A percentile compares a stretch with the other conserved stretches of the same genome.
Evolutionary conservation across 805 yeast species (phyloP).

Genomic region (Ogataea haglerorum): DNA sequence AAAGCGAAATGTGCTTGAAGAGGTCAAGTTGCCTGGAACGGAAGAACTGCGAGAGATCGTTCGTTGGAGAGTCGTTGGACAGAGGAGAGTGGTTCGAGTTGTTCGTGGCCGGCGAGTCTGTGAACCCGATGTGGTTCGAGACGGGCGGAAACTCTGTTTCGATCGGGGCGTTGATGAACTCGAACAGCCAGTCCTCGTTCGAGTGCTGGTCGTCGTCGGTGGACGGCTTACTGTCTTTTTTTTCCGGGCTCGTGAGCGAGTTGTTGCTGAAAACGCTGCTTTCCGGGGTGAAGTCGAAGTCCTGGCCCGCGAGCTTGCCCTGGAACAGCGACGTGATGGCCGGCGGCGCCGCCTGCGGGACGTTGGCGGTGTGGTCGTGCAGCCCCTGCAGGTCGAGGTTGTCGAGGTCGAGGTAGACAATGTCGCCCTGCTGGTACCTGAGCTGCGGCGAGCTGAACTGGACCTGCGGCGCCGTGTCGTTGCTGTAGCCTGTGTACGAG

Average conservation of each 20-base stretch:
- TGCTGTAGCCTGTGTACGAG: conserved; percentile 48
- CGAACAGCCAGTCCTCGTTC: conserved; percentile 61
- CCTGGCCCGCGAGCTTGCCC: conserved; percentile 5
- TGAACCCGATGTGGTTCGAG: conserved; percentile 60
- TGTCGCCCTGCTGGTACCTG: conserved; percentile 29
- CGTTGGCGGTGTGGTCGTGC: conserved; percentile 16
- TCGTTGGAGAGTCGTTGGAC: conserved; percentile 29
- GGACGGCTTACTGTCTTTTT: conserved; percentile 8
- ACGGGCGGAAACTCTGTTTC: conserved; percentile 53
- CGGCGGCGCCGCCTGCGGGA: conserved; percentile 8
- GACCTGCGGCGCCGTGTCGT: conserved; percentile 63
- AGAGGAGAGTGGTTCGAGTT: conserved; percentile 32
- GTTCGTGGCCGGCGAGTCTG: conserved; percentile 35
- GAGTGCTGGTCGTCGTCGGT: conserved; percentile 5
- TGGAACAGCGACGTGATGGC: conserved; percentile 10
- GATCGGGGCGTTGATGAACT: conserved; percentile 64
- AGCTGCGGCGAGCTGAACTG: conserved; percentile 80
- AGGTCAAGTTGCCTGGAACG: conserved; percentile 65
- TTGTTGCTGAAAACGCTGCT: conserved; percentile 8
- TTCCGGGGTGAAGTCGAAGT: conserved; percentile 14
- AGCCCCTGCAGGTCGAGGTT: conserved; percentile 24
- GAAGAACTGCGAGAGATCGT: conserved; percentile 59
- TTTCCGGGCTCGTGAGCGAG: conserved; percentile 8
- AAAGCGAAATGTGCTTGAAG: conserved; percentile 43
- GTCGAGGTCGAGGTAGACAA: conserved; percentile 34